These are phyloP conservation scores for Saccharomycopsis malanga DNA, from an alignment of 805 yeast species.

Conservation along the genomic window DNA sequence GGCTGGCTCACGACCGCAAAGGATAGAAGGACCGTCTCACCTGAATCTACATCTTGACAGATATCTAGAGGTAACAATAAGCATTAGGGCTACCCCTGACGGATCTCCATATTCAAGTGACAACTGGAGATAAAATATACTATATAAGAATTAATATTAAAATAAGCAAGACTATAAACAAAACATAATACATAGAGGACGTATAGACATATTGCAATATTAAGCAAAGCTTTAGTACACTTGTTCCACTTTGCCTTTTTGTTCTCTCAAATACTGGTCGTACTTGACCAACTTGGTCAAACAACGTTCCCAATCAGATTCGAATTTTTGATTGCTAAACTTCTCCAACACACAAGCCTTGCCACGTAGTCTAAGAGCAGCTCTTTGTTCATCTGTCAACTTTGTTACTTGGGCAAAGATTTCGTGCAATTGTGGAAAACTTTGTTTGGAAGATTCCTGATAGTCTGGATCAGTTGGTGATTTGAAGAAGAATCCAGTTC, in stretches of 20 bases:
- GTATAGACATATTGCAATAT: no score
- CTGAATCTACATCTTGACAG: no score
- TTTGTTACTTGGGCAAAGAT: slow-evolving; percentile 40
- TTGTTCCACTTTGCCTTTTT: slow-evolving; percentile 11
- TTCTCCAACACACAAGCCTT: slow-evolving; percentile 37
- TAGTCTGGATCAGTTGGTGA: slow-evolving; percentile 69
- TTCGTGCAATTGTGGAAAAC: slow-evolving; percentile 43
- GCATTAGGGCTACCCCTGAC: no score
- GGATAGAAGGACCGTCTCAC: no score
- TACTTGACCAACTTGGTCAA: slow-evolving; percentile 18
- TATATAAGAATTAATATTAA: no score
- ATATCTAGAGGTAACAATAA: no score
- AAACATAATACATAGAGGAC: no score
- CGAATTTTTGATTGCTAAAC: slow-evolving; percentile 59
- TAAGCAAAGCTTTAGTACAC: slow-evolving; percentile 7
- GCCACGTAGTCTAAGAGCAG: slow-evolving; percentile 41
- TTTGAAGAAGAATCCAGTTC: slow-evolving; percentile 76
- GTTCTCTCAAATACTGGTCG: slow-evolving; percentile 6
- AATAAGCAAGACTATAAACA: no score
- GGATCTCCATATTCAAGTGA: no score
- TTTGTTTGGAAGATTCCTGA: slow-evolving; percentile 21
- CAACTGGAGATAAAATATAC: no score
- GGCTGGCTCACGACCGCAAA: no score
- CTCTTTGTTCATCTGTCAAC: slow-evolving; percentile 32
- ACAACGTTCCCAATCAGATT: slow-evolving; percentile 42